Conservation (phyloP, 1,139 yeast genomes). For the Hyphopichia khmerensis region DNA sequence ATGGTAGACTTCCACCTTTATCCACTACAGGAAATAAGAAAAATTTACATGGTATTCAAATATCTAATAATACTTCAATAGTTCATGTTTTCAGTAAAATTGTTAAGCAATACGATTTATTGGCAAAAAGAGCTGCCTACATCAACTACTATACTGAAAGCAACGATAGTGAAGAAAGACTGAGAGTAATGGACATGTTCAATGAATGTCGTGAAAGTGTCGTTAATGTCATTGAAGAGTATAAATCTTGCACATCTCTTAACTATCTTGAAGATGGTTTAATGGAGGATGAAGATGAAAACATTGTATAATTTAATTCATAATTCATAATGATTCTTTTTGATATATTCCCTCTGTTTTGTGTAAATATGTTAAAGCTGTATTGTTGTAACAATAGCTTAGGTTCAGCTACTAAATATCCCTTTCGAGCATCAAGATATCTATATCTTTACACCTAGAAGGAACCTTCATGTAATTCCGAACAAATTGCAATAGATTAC, state of each 20-base stretch:
- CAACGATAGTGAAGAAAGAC: constrained; percentile 43
- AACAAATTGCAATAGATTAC: no score
- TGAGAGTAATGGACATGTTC: constrained; percentile 67
- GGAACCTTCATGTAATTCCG: no score
- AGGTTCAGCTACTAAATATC: no score
- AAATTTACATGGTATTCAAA: constrained; percentile 67
- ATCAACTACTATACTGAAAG: constrained; percentile 69
- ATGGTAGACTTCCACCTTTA: constrained; percentile 45
- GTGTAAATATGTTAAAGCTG: no score
- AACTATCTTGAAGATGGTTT: constrained; percentile 52
- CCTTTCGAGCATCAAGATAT: no score
- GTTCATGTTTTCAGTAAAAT: constrained; percentile 64
- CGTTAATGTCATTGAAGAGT: constrained; percentile 68
- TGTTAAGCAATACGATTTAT: constrained; percentile 73
- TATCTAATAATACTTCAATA: constrained; percentile 77
- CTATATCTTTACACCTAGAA: no score
- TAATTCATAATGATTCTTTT: no score
- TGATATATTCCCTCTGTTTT: no score
- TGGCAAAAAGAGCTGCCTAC: constrained; percentile 82
- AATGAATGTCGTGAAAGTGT: constrained; percentile 77
- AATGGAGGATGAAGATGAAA: constrained; percentile 2
- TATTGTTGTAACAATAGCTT: no score
- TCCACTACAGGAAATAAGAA: constrained; percentile 11
- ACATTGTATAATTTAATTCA: not conserved
- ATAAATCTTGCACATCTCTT: constrained; percentile 56